A percentile compares a stretch with the other conserved stretches of the same genome.
These are phyloP conservation scores for Xylariaceae sp. DNA, from an alignment of 2,329 filamentous ascomycete species.

Conservation along the genomic window DNA sequence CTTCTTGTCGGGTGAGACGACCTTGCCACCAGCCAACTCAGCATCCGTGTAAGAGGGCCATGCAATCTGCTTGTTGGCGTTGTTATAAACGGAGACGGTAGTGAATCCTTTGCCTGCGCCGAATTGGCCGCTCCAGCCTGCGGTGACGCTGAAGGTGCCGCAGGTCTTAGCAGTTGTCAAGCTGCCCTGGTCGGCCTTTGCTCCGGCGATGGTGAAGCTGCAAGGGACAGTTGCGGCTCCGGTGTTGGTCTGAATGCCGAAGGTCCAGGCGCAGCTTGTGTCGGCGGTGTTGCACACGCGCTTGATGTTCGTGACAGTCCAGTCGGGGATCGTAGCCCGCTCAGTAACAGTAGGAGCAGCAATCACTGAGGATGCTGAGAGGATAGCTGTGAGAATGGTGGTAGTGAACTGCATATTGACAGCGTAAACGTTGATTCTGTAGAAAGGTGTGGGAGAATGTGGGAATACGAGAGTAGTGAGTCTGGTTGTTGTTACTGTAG, in stretches of 20 bases:
- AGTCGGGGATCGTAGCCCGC: conserved; percentile 28
- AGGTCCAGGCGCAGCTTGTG: conserved; percentile 39
- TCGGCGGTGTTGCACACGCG: conserved; percentile 37
- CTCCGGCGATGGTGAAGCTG: conserved; percentile 34
- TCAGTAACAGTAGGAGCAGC: conserved; percentile 22
- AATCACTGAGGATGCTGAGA: conserved; percentile 24
- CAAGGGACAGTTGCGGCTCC: conserved; percentile 31
- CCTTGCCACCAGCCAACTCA: conserved; percentile 41
- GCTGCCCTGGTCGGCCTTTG: conserved; percentile 36
- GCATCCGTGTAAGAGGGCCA: conserved; percentile 53
- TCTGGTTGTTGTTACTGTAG: no score
- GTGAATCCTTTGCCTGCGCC: conserved; percentile 51
- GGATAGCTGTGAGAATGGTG: conserved; percentile 24
- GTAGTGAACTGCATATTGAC: conserved; percentile 35
- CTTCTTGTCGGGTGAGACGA: conserved; percentile 44
- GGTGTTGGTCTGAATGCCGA: conserved; percentile 36
- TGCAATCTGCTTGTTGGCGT: conserved; percentile 40
- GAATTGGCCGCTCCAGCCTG: conserved; percentile 54
- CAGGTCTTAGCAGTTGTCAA: conserved; percentile 35
- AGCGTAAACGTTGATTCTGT: not conserved
- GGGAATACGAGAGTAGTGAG: no score
- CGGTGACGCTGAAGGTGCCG: conserved; percentile 48
- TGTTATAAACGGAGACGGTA: conserved; percentile 47
- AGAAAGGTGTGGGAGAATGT: not conserved
- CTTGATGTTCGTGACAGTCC: conserved; percentile 37